Conservation (phyloP, 2,329 filamentous ascomycete species). For the Stachybotrys echinatus region DNA sequence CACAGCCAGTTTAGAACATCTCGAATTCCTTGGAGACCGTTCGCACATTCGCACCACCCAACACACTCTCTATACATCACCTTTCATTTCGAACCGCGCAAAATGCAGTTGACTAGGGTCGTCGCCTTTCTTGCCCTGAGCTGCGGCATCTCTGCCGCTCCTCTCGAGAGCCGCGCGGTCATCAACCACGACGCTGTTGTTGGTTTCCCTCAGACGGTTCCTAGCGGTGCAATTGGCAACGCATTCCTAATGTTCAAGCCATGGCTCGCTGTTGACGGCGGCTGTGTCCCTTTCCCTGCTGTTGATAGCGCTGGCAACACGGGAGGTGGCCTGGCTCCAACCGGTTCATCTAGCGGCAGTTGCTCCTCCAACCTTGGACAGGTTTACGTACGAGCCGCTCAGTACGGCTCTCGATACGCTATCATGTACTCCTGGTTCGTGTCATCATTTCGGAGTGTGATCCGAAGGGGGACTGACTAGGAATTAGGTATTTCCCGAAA, state of each 20-base stretch:
- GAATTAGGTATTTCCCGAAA: constrained; percentile 28
- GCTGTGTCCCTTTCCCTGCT: constrained; percentile 59
- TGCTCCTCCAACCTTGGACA: constrained; percentile 31
- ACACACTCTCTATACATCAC: background rate
- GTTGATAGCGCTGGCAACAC: constrained; percentile 54
- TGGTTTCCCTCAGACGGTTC: constrained; percentile 24
- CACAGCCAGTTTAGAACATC: background rate
- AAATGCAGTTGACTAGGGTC: background rate
- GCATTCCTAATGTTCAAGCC: constrained; percentile 29
- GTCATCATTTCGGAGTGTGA: background rate
- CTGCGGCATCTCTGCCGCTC: constrained; percentile 12
- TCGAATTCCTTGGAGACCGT: background rate
- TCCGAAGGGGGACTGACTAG: no score
- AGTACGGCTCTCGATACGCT: constrained; percentile 24
- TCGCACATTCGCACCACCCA: background rate
- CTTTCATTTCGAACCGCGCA: background rate
- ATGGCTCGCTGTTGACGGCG: constrained; percentile 42
- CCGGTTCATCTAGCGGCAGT: constrained; percentile 21
- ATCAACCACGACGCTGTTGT: constrained; percentile 25
- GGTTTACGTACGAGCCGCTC: constrained; percentile 29
- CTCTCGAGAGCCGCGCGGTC: constrained; percentile 18
- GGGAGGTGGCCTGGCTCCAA: constrained; percentile 28
- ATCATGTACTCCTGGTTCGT: constrained; percentile 43
- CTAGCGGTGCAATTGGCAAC: constrained; percentile 17
- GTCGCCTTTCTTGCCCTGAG: background rate